Percentiles rank a stretch among this genome's conserved stretches.
Conservation (phyloP, 2,329 filamentous ascomycete genomes). For the Sarocladiaceae sp. region DNA sequence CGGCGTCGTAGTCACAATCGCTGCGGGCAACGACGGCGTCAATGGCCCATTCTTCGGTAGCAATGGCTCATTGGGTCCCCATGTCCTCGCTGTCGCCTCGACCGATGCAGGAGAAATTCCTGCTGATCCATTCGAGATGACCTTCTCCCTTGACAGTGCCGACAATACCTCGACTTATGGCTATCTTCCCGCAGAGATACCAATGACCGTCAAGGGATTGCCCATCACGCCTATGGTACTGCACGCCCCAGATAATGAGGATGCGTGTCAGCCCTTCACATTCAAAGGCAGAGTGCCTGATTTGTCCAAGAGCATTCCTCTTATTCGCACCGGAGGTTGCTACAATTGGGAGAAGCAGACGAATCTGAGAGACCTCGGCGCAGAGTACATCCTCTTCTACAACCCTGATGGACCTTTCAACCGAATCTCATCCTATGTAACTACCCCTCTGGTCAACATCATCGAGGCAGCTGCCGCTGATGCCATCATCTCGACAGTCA, state of each 20-base stretch:
- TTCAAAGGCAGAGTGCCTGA: conserved; percentile 31
- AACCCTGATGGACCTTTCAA: conserved; percentile 18
- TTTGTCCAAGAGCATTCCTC: conserved; percentile 34
- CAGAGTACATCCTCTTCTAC: conserved; percentile 25
- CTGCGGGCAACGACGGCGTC: too few species aligned
- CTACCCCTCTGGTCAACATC: conserved; percentile 13
- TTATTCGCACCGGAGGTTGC: conserved; percentile 35
- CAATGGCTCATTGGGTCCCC: conserved; percentile 34
- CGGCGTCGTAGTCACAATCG: conserved; percentile 37
- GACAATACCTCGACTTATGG: conserved; percentile 10
- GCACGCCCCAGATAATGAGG: not conserved
- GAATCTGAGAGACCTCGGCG: conserved; percentile 22
- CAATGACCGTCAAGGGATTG: not conserved
- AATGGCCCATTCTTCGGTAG: too few species aligned
- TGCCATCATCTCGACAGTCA: conserved; percentile 21
- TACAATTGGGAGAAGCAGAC: conserved; percentile 20
- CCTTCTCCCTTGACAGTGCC: conserved; percentile 1
- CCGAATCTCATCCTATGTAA: not conserved
- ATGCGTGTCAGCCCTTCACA: conserved; percentile 31
- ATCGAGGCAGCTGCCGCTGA: conserved; percentile 1
- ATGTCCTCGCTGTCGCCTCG: conserved; percentile 41
- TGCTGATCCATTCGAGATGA: conserved; percentile 11
- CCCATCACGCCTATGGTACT: not conserved
- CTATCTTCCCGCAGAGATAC: conserved; percentile 23
- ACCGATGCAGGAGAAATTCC: conserved; percentile 11